Base-by-base conservation (phyloP, 352 stramenopile genomes). In the Blastocystis sp. region DNA sequence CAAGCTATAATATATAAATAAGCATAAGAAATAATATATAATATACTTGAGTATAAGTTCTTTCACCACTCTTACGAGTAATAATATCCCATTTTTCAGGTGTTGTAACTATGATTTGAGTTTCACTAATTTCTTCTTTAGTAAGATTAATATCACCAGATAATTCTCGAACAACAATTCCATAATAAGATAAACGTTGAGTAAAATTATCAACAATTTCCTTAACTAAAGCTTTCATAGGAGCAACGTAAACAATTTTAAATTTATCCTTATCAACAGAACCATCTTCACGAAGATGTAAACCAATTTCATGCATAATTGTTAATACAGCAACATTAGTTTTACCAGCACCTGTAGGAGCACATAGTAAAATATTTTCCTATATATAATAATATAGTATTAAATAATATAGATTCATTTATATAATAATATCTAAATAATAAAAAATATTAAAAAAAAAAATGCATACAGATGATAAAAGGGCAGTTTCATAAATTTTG, bases 11-110 rank as follows among this genome's bases (percentile, higher is more conserved):
- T n/a, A n/a, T n/a, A n/a, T n/a, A n/a, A n/a, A n/a, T n/a, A n/a
- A n/a, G n/a, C n/a, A n/a, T n/a, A n/a, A n/a, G n/a, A n/a, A n/a
- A n/a, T n/a, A n/a, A n/a, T n/a, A n/a, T n/a, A n/a, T n/a, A n/a
- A n/a, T n/a, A n/a, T n/a, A n/a, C n/a, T n/a, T n/a, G 88, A 1
- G 88, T 96, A 73, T 95, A 98, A 4, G 88, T 86, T 41, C 89
- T 76, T 43, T 95, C 90, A 28, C 93, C 88, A 19, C 83, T 86
- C 73, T 99, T 96, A 47, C 92, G 80, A 19, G 91, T 98, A 37
- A 98, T 88, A 67, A 99, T 95, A 75, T 99, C 92, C 88, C 88
- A 99, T 72, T 99, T 99, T 64, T 99, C 92, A 0, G 92, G 92
- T 5, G 92, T 99, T 24, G 92, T 98, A 11, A 99, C 89, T 57